These are phyloP conservation scores for Arthrinium phaeospermum DNA, from an alignment of 2,329 filamentous ascomycete species.

Conservation along the genomic window DNA sequence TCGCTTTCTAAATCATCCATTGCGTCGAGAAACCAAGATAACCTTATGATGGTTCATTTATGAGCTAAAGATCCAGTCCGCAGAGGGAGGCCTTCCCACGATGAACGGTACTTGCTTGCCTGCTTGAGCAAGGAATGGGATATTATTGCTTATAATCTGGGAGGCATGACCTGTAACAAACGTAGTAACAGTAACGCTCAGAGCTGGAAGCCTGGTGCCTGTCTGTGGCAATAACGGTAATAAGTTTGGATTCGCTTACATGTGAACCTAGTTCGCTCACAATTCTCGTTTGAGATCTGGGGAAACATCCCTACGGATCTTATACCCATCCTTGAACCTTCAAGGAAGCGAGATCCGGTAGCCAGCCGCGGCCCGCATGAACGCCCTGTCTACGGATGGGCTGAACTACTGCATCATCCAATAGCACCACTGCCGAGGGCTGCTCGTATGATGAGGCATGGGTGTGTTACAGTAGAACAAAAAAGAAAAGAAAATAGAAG, in stretches of 20 bases:
- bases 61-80: not conserved
- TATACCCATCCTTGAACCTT: not conserved
- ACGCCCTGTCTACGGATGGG: not conserved
- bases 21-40: not conserved
- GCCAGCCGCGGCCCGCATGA: not conserved
- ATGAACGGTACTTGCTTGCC: not conserved
- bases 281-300: not conserved
- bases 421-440: not conserved
- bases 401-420: not conserved
- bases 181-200: not conserved
- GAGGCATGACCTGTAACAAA: not conserved
- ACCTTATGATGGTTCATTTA: not conserved
- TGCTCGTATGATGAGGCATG: not conserved
- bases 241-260: not conserved
- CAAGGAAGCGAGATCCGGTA: not conserved
- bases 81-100: not conserved
- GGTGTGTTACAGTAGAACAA: not conserved
- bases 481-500: not conserved
- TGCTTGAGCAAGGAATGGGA: not conserved
- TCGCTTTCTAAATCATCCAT: not conserved
- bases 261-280: not conserved
- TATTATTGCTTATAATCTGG: not conserved
- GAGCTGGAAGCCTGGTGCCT: not conserved
- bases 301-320: not conserved
- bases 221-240: not conserved